phyloP scores from a whole-genome alignment of 2,329 filamentous ascomycete species.

The Gyromitra esculenta region DNA sequence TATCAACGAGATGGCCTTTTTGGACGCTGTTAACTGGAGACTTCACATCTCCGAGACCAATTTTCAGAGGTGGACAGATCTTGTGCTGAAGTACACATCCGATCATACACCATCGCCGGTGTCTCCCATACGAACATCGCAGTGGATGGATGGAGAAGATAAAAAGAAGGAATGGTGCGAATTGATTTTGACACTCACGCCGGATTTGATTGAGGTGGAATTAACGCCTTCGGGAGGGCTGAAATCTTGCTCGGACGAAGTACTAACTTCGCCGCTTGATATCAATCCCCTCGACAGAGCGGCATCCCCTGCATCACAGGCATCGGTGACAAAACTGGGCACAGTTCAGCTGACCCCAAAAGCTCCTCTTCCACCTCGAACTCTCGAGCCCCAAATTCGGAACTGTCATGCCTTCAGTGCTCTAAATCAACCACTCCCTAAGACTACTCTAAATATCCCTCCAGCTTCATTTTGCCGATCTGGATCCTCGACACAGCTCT shows the following conservation, averaged over 20 bases:
- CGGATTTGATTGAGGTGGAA: conserved; percentile 52
- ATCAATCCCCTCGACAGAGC: conserved; percentile 42
- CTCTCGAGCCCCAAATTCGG: conserved; percentile 44
- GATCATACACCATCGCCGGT: conserved; percentile 49
- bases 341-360: conserved; percentile 7
- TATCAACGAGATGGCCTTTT: conserved; percentile 92
- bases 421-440: conserved; percentile 50
- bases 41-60: conserved; percentile 89
- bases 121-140: conserved; percentile 43
- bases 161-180: conserved; percentile 55
- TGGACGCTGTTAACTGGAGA: conserved; percentile 90
- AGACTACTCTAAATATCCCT: conserved; percentile 28
- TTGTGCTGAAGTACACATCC: conserved; percentile 85
- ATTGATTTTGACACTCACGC: conserved; percentile 53
- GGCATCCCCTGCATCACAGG: conserved; percentile 16
- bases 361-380: conserved; percentile 36
- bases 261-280: conserved; percentile 25
- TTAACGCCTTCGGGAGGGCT: conserved; percentile 43
- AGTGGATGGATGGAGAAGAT: conserved; percentile 53
- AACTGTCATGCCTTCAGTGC: conserved; percentile 48
- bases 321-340: neutral
- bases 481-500: conserved; percentile 33
- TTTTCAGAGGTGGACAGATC: conserved; percentile 93
- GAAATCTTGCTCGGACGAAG: conserved; percentile 35
- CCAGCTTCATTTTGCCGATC: conserved; percentile 45